Percentiles rank a stretch among this genome's conserved stretches.
phyloP scores from a whole-genome alignment of 164 flowering plant genomes.

The Magnolia officinalis region DNA sequence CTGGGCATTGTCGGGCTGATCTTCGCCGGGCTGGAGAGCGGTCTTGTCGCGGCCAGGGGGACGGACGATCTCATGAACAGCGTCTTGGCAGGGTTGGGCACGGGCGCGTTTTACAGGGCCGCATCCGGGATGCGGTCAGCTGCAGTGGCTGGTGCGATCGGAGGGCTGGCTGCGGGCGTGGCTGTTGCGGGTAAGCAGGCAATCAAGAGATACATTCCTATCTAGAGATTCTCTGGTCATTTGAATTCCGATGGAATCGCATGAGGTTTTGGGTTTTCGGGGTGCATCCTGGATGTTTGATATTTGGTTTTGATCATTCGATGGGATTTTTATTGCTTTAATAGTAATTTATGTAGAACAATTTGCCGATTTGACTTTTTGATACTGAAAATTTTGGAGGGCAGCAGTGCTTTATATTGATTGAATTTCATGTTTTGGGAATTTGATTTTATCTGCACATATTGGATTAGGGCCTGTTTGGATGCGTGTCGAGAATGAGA shows the following conservation, averaged over 20 bases:
- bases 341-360: slow-evolving; percentile 7
- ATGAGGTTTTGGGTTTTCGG: too few species aligned
- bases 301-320: slow-evolving; percentile 3
- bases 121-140: slow-evolving; percentile 71
- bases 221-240: slow-evolving; percentile 13
- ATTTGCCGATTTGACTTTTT: slow-evolving; percentile 13
- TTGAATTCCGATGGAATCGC: not conserved
- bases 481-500: too few species aligned
- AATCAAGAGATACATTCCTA: slow-evolving; percentile 67
- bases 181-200: slow-evolving; percentile 65
- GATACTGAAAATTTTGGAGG: not conserved
- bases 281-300: not conserved
- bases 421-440: not conserved
- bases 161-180: slow-evolving; percentile 59
- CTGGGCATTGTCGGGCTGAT: slow-evolving; percentile 55
- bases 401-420: not conserved
- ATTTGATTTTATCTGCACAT: too few species aligned
- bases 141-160: slow-evolving; percentile 74
- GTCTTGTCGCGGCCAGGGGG: slow-evolving; percentile 36
- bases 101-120: slow-evolving; percentile 70
- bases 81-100: slow-evolving; percentile 72
- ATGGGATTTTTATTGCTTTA: not conserved
- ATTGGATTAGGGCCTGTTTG: too few species aligned
- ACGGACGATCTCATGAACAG: slow-evolving; percentile 56
- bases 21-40: slow-evolving; percentile 66